Base-by-base conservation (phyloP, 208 protist genomes). In the Entamoeba dispar region DNA sequence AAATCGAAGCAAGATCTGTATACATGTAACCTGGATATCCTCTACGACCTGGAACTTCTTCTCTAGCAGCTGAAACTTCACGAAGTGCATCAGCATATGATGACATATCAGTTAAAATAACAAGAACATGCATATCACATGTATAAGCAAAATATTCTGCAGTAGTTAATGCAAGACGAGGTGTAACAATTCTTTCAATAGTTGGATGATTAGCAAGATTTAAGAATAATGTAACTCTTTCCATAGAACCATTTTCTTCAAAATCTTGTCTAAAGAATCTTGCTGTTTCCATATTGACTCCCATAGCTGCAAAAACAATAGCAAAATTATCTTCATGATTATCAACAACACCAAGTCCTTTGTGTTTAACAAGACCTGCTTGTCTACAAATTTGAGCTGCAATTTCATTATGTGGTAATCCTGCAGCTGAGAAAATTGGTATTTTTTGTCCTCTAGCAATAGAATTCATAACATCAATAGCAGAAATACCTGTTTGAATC, bases 1-100 rank as follows among this genome's bases (percentile, higher is more conserved):
- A 99, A 93, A 99, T 99, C 95, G 98, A 98, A 43, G 98, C 97
- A 50, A 99, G 95, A 97, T 99, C 98, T 34, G 99, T 99, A 97
- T 99, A 99, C 98, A 99, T 99, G 96, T 99, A 99, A 96, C 98
- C 99, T 57, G 99, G 99, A 96, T 99, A 99, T 95, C 98, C 98
- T 95, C 98, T 97, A 93, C 99, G 97, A 91, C n/a, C 86, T 52
- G 99, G 99, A 92, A 99, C 98, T 96, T 99, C 98, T 96, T 99
- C 98, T 96, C 98, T 97, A 91, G 98, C 98, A 69, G 98, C 98
- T 5, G 98, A 99, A 49, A 99, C 98, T 96, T 99, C 98, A 97
- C 99, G 98, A 51, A 99, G 97, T 10, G 99, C 99, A 96, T 99
- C 98, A 57, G 98, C 98, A 95, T 99, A 99, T 22, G 98, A 99